A percentile compares a stretch with the other conserved stretches of the same genome.
These are phyloP conservation scores for Prillingera fragicola DNA, from an alignment of 1,284 basidiomycete genomes.

Conservation along the genomic window DNA sequence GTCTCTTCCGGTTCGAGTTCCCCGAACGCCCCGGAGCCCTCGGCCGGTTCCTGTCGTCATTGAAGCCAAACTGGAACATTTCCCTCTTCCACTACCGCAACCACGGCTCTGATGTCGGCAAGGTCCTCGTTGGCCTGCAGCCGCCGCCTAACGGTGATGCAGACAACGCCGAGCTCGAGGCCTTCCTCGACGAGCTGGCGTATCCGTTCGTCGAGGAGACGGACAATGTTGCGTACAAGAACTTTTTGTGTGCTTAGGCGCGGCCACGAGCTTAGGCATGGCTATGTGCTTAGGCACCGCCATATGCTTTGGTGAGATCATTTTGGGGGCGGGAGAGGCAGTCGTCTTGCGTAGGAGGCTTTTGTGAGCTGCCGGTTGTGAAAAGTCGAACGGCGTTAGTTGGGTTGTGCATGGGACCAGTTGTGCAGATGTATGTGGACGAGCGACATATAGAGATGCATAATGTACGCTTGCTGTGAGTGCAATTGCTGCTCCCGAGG, in stretches of 20 bases:
- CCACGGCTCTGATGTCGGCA: constrained; percentile 89
- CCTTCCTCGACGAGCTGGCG: constrained; percentile 69
- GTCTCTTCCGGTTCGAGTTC: constrained; percentile 93
- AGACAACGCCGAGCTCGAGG: constrained; percentile 58
- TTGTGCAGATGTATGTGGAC: no score
- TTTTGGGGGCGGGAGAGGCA: no score
- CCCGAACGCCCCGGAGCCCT: constrained; percentile 91
- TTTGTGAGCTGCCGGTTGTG: no score
- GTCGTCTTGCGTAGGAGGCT: no score
- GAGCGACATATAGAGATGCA: no score
- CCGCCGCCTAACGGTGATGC: constrained; percentile 62
- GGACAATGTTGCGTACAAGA: constrained; percentile 74
- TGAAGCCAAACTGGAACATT: constrained; percentile 88
- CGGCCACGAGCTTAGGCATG: no score
- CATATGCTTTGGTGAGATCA: no score
- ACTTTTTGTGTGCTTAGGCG: constrained; percentile 54
- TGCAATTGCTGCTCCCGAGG: no score
- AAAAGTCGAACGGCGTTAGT: no score
- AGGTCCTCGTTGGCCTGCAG: constrained; percentile 87
- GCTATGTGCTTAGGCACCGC: background rate
- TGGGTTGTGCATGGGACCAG: no score
- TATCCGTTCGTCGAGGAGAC: constrained; percentile 94
- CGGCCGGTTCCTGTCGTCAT: constrained; percentile 75
- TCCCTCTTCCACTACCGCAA: constrained; percentile 96
- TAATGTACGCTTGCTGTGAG: no score